phyloP scores from a whole-genome alignment of 2,329 filamentous ascomycete genomes.

The Dothistroma pini region DNA sequence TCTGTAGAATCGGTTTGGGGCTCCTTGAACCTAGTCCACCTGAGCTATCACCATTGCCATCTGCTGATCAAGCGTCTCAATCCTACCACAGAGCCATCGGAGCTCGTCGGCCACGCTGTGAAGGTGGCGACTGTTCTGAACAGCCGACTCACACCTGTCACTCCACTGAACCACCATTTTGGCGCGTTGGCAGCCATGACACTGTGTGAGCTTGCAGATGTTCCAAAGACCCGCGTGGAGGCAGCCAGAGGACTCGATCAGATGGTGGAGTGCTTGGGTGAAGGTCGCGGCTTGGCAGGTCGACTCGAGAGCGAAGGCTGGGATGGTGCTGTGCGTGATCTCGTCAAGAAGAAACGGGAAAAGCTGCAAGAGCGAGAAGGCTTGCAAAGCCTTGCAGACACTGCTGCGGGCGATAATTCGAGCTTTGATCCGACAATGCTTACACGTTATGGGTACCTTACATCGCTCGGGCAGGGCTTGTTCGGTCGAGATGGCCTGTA shows the following conservation, averaged over 20 bases:
- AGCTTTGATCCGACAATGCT: slow-evolving; percentile 38
- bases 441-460: slow-evolving; percentile 39
- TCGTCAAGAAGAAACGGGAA: slow-evolving; percentile 43
- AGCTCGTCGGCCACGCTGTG: slow-evolving; percentile 59
- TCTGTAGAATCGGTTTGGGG: slow-evolving; percentile 53
- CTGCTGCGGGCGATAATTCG: slow-evolving; percentile 28
- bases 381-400: slow-evolving; percentile 60
- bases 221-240: slow-evolving; percentile 55
- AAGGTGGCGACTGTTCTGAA: slow-evolving; percentile 59
- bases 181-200: slow-evolving; percentile 57
- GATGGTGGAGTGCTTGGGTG: slow-evolving; percentile 51
- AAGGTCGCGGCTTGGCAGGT: slow-evolving; percentile 41
- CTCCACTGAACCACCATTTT: slow-evolving; percentile 66
- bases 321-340: slow-evolving; percentile 54
- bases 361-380: slow-evolving; percentile 38
- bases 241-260: slow-evolving; percentile 55
- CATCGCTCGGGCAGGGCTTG: slow-evolving; percentile 36
- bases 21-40: slow-evolving; percentile 58
- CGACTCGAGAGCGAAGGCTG: slow-evolving; percentile 51
- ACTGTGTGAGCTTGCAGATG: slow-evolving; percentile 57
- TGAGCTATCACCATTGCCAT: slow-evolving; percentile 68
- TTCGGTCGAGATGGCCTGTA: slow-evolving; percentile 25
- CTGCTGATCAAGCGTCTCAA: slow-evolving; percentile 61
- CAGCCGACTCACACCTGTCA: slow-evolving; percentile 53
- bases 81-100: slow-evolving; percentile 52